A percentile compares a stretch with the other conserved stretches of the same genome.
phyloP scores from a whole-genome alignment of 78 protist species.

The Capsaspora owczarzaki region DNA sequence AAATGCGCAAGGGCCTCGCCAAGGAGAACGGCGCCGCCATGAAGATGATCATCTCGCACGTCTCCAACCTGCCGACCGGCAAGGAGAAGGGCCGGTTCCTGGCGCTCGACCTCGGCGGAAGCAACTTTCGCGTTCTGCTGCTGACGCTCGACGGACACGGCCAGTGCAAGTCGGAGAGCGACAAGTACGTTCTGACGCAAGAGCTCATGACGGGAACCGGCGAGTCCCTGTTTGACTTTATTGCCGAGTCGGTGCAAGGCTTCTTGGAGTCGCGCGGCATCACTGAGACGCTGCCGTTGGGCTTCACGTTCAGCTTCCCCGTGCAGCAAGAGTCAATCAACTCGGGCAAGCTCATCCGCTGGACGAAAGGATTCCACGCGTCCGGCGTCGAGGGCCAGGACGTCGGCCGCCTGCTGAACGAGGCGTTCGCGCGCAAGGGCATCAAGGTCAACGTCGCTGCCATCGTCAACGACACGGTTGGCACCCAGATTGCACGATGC shows the following conservation, averaged over 20 bases:
- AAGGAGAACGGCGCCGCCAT: neutral
- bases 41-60: constrained; percentile 20
- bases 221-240: constrained; percentile 26
- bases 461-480: constrained; percentile 51
- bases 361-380: constrained; percentile 41
- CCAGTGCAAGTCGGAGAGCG: neutral
- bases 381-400: constrained; percentile 20
- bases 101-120: constrained; percentile 61
- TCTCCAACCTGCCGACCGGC: constrained; percentile 2
- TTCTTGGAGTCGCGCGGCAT: neutral
- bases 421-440: neutral
- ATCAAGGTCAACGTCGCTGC: constrained; percentile 27
- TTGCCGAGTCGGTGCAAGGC: constrained; percentile 16
- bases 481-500: constrained; percentile 31
- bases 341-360: constrained; percentile 21
- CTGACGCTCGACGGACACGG: constrained; percentile 7
- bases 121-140: constrained; percentile 44
- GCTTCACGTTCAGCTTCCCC: constrained; percentile 53
- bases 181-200: neutral
- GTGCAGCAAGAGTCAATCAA: constrained; percentile 14
- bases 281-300: neutral
- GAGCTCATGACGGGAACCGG: constrained; percentile 14
- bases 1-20: neutral
- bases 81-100: constrained; percentile 6
- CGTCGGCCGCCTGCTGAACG: constrained; percentile 25